Evolutionary conservation across 371 early-diverging fungal species (phyloP), one percentile per base, ranked within the genome.

Genomic region (Mortierella sp.): DNA sequence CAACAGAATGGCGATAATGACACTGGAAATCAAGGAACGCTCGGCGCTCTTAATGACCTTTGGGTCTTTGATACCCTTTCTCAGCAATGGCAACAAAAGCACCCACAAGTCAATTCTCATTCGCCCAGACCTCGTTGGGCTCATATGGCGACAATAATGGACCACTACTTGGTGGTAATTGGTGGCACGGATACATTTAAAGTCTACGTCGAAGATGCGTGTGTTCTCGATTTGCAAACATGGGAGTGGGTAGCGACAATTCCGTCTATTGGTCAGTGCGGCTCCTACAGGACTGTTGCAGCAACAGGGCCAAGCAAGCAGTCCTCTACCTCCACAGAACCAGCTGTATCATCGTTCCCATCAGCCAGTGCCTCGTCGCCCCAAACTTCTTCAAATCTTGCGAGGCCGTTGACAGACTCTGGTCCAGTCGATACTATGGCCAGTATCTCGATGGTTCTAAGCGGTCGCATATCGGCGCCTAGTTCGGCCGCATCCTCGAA

Each of bases 151-250:
- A 86, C 91, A 4, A 75, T 90, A 69, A 70, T 88, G 11, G 84
- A 86, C n/a, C 77, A 88, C 59, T 86, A 84, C 63, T 70, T 94
- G 58, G 78, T 94, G 21, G 83, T 94, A 11, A 88, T 94, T 65
- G 94, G 94, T 28, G 94, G 94, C 1, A 94, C 94, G 70, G 93
- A 93, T 58, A 84, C 92, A 61, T 84, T 79, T 24, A 93, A 93
- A 67, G 91, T 87, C 36, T 93, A 94, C 65, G 87, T 94, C 22
- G 89, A 90, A 69, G 94, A 94, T 74, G 87, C 92, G 45, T 92
- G 93, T 58, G 90, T 93, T 1, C 86, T 91, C 19, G 91, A 92
- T 65, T 74, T 94, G 22, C 85, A 81, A 7, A 74, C 86, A 0
- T 86, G 87, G 63, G 83, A 85, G 21, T 94, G 94, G 94, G 84